Conservation (phyloP, 148 eudicot species). For the Chenopodium suecicum region DNA sequence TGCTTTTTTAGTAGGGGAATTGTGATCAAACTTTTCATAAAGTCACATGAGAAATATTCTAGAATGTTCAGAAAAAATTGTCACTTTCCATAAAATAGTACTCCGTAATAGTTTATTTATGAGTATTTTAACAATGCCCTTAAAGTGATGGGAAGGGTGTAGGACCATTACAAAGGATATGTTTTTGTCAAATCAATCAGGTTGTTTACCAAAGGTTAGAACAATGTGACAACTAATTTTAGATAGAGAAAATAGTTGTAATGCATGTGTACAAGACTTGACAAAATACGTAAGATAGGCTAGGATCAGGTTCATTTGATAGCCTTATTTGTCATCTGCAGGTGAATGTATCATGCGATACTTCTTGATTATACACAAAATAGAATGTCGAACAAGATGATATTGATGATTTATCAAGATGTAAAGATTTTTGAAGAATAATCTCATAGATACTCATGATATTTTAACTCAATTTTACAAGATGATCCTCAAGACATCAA, state of each 20-base stretch:
- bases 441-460: background rate
- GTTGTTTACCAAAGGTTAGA: no score
- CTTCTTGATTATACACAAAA: no score
- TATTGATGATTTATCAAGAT: no score
- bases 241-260: background rate
- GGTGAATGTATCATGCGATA: background rate
- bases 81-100: background rate
- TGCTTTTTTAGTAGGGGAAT: conserved; percentile 45
- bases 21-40: background rate
- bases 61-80: background rate
- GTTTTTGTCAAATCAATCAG: no score
- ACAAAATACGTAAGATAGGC: background rate
- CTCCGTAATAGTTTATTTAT: no score
- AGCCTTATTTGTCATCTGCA: background rate
- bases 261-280: background rate
- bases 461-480: background rate
- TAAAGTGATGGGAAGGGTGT: background rate
- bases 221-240: background rate
- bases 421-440: background rate
- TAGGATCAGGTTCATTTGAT: background rate
- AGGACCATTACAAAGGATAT: background rate
- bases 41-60: background rate
- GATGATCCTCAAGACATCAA: background rate
- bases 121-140: no score
- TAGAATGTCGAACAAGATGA: no score